phyloP scores from a whole-genome alignment of 768 basidiomycete species.

The Kwoniella europaea region DNA sequence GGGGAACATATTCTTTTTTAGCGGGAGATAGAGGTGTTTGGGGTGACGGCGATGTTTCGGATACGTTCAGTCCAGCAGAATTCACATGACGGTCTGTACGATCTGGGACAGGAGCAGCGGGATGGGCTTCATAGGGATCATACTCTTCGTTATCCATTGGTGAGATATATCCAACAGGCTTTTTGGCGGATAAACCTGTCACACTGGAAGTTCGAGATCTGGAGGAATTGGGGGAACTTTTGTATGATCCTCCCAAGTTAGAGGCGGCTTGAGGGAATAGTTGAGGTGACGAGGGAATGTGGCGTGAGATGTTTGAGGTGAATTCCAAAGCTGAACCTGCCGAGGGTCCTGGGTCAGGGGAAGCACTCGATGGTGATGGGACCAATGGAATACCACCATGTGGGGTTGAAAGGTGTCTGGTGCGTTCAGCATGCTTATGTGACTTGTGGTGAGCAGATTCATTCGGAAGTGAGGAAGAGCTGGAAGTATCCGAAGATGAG shows the following conservation, averaged over 20 bases:
- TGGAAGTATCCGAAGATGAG: background rate
- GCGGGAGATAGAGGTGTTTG: background rate
- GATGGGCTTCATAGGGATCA: slow-evolving; percentile 43
- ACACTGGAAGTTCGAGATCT: background rate
- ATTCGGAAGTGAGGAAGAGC: background rate
- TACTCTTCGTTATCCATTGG: slow-evolving; percentile 29
- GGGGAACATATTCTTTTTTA: slow-evolving; percentile 32
- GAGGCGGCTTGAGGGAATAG: background rate
- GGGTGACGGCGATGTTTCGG: background rate
- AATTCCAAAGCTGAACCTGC: background rate
- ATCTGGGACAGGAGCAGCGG: slow-evolving; percentile 29
- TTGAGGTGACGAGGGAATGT: slow-evolving; percentile 1
- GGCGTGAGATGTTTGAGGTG: background rate
- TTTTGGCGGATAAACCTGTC: background rate
- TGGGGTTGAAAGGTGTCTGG: slow-evolving; percentile 15
- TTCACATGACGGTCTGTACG: background rate
- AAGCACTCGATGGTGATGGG: background rate
- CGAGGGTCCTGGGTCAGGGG: background rate
- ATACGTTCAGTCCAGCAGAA: background rate
- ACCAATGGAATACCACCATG: background rate
- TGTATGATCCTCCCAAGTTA: background rate
- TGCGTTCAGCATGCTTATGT: background rate
- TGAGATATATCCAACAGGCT: slow-evolving; percentile 30
- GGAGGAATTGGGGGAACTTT: background rate
- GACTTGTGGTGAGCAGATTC: background rate